Evolutionary conservation across 768 basidiomycete species (phyloP).

Genomic region (Serendipita sp.): DNA sequence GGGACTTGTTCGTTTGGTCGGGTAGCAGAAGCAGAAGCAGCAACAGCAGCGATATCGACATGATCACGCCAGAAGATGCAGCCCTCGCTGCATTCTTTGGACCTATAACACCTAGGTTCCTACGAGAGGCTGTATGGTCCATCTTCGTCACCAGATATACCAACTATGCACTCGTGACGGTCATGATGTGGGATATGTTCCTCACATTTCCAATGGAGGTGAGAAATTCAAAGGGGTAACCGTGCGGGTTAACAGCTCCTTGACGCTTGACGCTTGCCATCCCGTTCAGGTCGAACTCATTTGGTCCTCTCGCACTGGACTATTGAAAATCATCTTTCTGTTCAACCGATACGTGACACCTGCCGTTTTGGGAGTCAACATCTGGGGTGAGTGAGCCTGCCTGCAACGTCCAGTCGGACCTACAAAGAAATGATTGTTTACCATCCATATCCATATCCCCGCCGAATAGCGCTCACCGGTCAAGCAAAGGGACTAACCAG

Average conservation of each 20-base stretch:
- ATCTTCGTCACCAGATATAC: neutral
- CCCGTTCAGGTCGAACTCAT: neutral
- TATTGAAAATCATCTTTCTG: slow-evolving; percentile 7
- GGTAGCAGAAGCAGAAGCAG: no score
- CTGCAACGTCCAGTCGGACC: neutral
- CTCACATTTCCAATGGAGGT: neutral
- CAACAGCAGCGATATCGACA: no score
- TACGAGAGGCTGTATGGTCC: neutral
- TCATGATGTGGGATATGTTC: slow-evolving; percentile 1
- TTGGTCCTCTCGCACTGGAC: neutral
- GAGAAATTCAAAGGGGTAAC: neutral
- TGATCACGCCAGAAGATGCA: no score
- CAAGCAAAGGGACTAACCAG: neutral
- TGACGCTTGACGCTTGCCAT: neutral
- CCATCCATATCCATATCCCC: neutral
- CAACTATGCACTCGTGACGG: neutral
- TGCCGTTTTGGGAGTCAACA: neutral
- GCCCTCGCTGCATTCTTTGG: neutral
- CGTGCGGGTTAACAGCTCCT: no score
- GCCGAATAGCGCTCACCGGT: neutral
- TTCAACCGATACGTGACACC: slow-evolving; percentile 4
- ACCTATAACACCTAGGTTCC: neutral
- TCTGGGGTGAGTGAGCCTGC: neutral
- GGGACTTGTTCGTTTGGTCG: no score
- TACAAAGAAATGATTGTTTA: no score